Conservation (phyloP, 2,329 filamentous ascomycete genomes). For the Fusarium sublunatum region DNA sequence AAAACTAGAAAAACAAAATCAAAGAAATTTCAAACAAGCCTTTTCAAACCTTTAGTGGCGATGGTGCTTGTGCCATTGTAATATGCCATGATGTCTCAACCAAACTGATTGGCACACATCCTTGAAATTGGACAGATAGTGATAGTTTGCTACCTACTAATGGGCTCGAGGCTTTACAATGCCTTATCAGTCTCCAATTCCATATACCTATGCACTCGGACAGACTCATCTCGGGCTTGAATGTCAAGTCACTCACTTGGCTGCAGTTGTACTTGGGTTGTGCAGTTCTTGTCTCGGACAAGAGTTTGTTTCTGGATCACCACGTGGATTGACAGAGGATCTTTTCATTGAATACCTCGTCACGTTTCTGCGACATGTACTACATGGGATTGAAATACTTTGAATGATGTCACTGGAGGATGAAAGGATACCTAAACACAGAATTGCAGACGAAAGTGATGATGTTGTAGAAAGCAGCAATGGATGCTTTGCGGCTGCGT, state of each 20-base stretch:
- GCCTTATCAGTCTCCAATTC: too few relatives aligned
- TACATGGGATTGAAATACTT: neutral
- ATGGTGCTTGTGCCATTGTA: neutral
- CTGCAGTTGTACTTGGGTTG: neutral
- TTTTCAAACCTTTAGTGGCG: neutral
- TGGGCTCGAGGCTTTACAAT: too few relatives aligned
- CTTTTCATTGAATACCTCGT: neutral
- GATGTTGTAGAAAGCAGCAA: neutral
- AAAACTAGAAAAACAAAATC: conserved; percentile 5
- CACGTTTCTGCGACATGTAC: neutral
- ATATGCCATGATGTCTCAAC: neutral
- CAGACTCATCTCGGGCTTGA: neutral
- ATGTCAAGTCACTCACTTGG: neutral
- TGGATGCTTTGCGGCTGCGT: neutral
- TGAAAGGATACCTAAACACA: neutral
- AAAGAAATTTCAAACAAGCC: conserved; percentile 22
- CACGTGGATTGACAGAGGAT: conserved; percentile 1
- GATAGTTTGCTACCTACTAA: neutral
- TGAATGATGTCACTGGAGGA: neutral
- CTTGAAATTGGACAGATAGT: neutral
- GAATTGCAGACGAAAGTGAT: neutral
- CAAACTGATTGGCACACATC: neutral
- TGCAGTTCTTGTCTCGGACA: conserved; percentile 12
- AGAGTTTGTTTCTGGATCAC: neutral
- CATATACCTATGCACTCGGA: too few relatives aligned